Percentiles rank a stretch among this genome's conserved stretches.
Conservation (phyloP, 192 early-diverging fungal genomes). For the Linnemannia schmuckeri region DNA sequence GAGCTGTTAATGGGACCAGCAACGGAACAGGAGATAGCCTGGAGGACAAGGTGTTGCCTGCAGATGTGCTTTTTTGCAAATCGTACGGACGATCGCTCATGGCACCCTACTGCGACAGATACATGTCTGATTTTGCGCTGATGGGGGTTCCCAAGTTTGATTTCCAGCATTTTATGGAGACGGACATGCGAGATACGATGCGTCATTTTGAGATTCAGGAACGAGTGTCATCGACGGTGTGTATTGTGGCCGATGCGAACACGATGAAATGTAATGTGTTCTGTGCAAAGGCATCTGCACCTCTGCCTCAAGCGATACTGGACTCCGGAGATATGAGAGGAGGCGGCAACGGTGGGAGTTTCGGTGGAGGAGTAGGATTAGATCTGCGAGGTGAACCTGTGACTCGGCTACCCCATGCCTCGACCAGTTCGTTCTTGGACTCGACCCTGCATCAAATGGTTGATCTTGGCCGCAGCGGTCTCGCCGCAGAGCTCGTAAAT, state of each 20-base stretch:
- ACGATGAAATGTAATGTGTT: slow-evolving; percentile 54
- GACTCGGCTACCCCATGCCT: slow-evolving; percentile 16
- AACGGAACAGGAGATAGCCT: background rate
- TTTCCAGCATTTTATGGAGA: slow-evolving; percentile 59
- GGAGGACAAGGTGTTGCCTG: slow-evolving; percentile 48
- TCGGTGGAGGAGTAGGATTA: slow-evolving; percentile 11
- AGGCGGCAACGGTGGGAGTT: slow-evolving; percentile 1
- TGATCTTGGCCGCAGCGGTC: slow-evolving; percentile 32
- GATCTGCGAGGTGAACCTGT: slow-evolving; percentile 35
- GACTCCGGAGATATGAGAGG: slow-evolving; percentile 16
- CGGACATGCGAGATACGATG: slow-evolving; percentile 58
- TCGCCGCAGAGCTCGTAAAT: slow-evolving; percentile 61
- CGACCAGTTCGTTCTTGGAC: slow-evolving; percentile 36
- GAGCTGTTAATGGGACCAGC: background rate
- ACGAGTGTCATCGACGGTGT: slow-evolving; percentile 33
- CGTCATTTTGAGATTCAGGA: slow-evolving; percentile 52
- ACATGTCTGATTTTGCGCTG: slow-evolving; percentile 70
- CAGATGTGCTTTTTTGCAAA: slow-evolving; percentile 66
- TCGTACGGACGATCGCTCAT: slow-evolving; percentile 71
- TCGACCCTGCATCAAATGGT: slow-evolving; percentile 40
- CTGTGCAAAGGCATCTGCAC: slow-evolving; percentile 21
- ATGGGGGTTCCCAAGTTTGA: slow-evolving; percentile 68
- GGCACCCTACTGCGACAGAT: slow-evolving; percentile 64
- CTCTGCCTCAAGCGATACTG: slow-evolving; percentile 23
- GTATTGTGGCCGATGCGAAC: slow-evolving; percentile 62